Conservation (phyloP, 2,329 filamentous ascomycete species). For the Epichloe festucae region DNA sequence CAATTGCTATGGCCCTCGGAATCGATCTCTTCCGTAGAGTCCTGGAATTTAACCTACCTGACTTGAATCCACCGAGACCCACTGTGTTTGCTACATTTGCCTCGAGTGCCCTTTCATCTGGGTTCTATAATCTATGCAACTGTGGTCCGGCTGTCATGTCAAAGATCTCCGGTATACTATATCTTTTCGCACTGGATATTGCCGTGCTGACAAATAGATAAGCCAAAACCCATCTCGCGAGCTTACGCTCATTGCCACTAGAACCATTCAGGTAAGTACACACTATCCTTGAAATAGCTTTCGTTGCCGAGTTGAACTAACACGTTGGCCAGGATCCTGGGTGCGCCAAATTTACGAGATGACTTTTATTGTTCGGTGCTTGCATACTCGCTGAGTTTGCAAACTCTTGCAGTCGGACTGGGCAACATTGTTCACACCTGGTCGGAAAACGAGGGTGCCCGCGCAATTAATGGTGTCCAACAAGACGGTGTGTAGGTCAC, state of each 20-base stretch:
- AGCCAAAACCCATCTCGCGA: constrained; percentile 3
- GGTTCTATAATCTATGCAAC: not conserved
- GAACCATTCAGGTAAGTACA: constrained; percentile 61
- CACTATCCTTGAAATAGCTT: not conserved
- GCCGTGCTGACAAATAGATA: not conserved
- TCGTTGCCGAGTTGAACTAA: not conserved
- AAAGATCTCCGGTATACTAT: not conserved
- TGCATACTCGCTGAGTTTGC: constrained; percentile 64
- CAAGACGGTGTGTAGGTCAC: constrained; percentile 46
- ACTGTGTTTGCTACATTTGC: constrained; percentile 12
- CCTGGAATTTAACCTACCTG: constrained; percentile 36
- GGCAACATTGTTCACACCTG: constrained; percentile 73
- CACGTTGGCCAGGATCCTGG: constrained; percentile 49
- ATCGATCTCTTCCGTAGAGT: constrained; percentile 58
- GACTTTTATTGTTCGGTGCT: constrained; percentile 93
- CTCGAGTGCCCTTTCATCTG: not conserved
- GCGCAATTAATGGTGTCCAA: constrained; percentile 25
- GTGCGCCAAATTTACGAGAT: constrained; percentile 78
- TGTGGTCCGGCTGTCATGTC: not conserved
- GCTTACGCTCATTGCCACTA: constrained; percentile 42
- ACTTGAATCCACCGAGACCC: not conserved
- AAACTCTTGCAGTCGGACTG: constrained; percentile 73
- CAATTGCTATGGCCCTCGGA: constrained; percentile 69
- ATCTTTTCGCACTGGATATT: not conserved
- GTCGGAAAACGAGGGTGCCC: constrained; percentile 63